A percentile compares a stretch with the other conserved stretches of the same genome.
Evolutionary conservation across 495 filamentous ascomycete genomes (phyloP).

Genomic region (Neurospora sp.): DNA sequence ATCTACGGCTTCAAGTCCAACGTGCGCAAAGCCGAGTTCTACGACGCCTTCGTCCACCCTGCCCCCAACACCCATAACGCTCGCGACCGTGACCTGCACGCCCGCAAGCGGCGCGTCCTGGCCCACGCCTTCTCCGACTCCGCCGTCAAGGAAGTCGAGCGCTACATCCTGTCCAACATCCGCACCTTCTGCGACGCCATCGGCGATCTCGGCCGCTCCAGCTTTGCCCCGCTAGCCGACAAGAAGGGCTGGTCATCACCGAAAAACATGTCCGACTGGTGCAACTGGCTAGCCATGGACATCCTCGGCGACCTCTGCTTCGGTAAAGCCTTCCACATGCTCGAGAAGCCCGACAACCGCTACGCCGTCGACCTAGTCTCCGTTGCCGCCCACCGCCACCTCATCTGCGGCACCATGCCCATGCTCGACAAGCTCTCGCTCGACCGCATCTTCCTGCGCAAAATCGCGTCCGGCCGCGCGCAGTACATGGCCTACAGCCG

Average conservation of each 20-base stretch:
- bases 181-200: constrained; percentile 40
- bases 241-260: constrained; percentile 33
- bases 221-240: constrained; percentile 11
- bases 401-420: constrained; percentile 46
- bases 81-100: constrained; percentile 49
- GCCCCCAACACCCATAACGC: constrained; percentile 50
- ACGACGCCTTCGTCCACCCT: constrained; percentile 50
- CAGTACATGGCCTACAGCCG: constrained; percentile 49
- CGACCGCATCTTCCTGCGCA: constrained; percentile 48
- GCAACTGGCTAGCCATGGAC: constrained; percentile 60
- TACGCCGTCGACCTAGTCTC: constrained; percentile 47
- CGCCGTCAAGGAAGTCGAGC: constrained; percentile 47
- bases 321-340: constrained; percentile 61
- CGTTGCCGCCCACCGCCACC: constrained; percentile 44
- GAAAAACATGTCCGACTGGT: constrained; percentile 52
- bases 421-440: constrained; percentile 44
- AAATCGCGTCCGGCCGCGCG: constrained; percentile 40
- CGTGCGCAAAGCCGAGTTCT: constrained; percentile 54
- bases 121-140: constrained; percentile 51
- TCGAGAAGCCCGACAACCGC: constrained; percentile 48
- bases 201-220: constrained; percentile 25
- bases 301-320: constrained; percentile 63
- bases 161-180: constrained; percentile 45
- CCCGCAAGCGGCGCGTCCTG: constrained; percentile 53
- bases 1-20: constrained; percentile 54